These are phyloP conservation scores for Fusarium sp. DNA, from an alignment of 2,329 filamentous ascomycete genomes.

Conservation along the genomic window DNA sequence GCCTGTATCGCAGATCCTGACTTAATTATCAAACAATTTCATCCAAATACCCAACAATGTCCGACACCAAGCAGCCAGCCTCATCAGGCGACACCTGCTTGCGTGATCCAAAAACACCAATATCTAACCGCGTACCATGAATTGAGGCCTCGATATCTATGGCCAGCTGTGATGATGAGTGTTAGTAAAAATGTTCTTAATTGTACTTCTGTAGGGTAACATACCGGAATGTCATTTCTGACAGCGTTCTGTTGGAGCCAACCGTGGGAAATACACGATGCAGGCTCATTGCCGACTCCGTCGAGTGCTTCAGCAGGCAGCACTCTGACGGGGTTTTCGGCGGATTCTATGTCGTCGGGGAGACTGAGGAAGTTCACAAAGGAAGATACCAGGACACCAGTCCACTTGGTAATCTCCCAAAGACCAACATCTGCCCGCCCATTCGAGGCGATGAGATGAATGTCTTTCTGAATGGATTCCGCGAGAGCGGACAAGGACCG, in stretches of 20 bases:
- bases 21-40: neutral
- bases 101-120: constrained; percentile 56
- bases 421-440: constrained; percentile 70
- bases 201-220: constrained; percentile 3
- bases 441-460: constrained; percentile 68
- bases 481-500: constrained; percentile 64
- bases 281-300: neutral
- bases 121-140: constrained; percentile 46
- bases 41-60: constrained; percentile 39
- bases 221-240: constrained; percentile 45
- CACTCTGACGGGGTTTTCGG: constrained; percentile 9
- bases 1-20: neutral
- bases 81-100: constrained; percentile 41
- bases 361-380: constrained; percentile 86
- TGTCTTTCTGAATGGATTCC: constrained; percentile 72
- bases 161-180: constrained; percentile 47
- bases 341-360: constrained; percentile 44
- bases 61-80: constrained; percentile 42
- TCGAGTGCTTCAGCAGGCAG: neutral
- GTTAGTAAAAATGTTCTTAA: neutral
- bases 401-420: constrained; percentile 81
- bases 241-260: constrained; percentile 41
- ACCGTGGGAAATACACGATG: constrained; percentile 4
- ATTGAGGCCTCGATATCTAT: constrained; percentile 57
- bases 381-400: constrained; percentile 74